Base-by-base conservation (phyloP, 176 grass and related monocot genomes). In the Musa itinerans region DNA sequence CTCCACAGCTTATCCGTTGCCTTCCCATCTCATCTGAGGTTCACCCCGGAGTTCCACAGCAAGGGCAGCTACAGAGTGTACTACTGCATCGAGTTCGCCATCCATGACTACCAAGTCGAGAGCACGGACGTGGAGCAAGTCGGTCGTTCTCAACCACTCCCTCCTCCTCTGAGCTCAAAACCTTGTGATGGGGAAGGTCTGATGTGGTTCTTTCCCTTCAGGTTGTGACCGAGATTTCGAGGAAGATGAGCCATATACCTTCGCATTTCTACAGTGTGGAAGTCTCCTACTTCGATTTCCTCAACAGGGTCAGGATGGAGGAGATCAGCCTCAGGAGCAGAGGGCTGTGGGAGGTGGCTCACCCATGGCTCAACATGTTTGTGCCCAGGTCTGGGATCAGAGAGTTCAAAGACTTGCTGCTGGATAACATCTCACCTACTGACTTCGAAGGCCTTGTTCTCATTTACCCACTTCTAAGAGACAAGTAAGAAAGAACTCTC, bases 351-450 rank as follows among this genome's bases (percentile, higher is more conserved):
- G 92, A 96, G 73, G 92, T 96, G 72, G 81, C 92, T 26, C 92
- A 96, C 70, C 92, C 92, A 16, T 96, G 92, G 92, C 81, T 96
- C 73, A 96, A 91, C 86, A 73, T 96, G 81, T 85, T 96, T 71
- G 86, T 96, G 72, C 92, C 88, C 13, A 85, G 48, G 63, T 81
- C 71, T 11, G 86, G 83, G 74, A 74, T 71, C 79, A 50, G 49
- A 9, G 19, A 16, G 10, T 86, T 91, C 81, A 91, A 74, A 79
- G 81, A 89, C 83, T 70, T 91, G 78, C 86, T 96, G 64, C 84
- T 87, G 88, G 82, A 70, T 67, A 68, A 67, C 79, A 23, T 96
- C 78, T 79, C 86, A 34, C 52, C 69, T 1, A 63, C 48, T 17
- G 77, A 83, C 20, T 96, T 96, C 74, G 81, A 96, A 57, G 89